Conservation (phyloP, 2,329 filamentous ascomycete genomes). For the Pestalotiopsis sp. region DNA sequence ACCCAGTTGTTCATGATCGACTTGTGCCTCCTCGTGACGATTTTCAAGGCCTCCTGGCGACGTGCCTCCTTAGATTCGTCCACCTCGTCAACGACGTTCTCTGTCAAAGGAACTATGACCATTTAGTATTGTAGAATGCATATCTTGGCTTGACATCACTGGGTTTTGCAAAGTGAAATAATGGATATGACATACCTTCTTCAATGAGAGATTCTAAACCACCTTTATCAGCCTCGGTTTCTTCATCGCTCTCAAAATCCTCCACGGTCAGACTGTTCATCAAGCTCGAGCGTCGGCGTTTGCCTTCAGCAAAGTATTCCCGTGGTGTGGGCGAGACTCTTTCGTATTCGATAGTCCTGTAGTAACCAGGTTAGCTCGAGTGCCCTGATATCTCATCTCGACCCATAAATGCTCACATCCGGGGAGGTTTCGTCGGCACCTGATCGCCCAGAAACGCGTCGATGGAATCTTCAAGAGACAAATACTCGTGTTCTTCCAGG, state of each 20-base stretch:
- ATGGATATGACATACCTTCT: not conserved
- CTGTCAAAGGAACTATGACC: not conserved
- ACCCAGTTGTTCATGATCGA: not conserved
- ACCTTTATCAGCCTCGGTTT: no score
- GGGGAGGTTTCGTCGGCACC: not conserved
- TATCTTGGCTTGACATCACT: no score
- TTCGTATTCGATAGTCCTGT: not conserved
- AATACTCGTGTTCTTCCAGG: not conserved
- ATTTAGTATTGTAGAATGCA: not conserved
- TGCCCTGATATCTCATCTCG: not conserved
- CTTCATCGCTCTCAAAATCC: not conserved
- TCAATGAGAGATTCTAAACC: not conserved
- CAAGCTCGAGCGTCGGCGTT: conserved; percentile 1
- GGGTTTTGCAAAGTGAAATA: not conserved
- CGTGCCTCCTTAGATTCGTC: not conserved
- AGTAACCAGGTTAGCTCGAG: not conserved
- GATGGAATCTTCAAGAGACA: not conserved
- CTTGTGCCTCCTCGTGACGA: not conserved
- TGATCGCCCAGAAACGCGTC: not conserved
- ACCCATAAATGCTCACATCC: not conserved
- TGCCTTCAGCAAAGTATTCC: not conserved
- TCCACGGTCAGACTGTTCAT: not conserved
- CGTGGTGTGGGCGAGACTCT: not conserved
- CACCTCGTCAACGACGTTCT: not conserved
- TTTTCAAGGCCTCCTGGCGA: not conserved